A percentile compares a stretch with the other conserved stretches of the same genome.
phyloP scores from a whole-genome alignment of 73 alveolate genomes.

The Loxodes magnus region DNA sequence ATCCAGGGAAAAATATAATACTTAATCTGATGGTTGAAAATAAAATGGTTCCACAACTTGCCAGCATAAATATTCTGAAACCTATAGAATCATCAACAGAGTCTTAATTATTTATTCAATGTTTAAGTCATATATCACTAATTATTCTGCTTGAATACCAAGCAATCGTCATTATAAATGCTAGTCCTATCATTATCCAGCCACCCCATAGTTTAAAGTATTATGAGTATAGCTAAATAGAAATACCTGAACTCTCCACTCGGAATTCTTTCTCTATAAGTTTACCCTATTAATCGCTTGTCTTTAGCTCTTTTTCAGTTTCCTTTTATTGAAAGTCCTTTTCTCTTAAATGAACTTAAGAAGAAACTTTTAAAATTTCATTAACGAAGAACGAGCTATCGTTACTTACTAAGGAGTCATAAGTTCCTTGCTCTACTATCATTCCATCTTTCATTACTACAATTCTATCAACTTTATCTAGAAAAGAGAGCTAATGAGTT shows the following conservation, averaged over 20 bases:
- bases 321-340: not conserved
- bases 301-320: conserved; percentile 14
- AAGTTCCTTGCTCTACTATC: conserved; percentile 36
- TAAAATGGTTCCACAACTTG: conserved; percentile 1
- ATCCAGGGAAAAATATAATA: not conserved
- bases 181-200: conserved; percentile 10
- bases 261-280: conserved; percentile 27
- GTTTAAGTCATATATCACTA: conserved; percentile 35
- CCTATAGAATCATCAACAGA: not conserved
- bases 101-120: conserved; percentile 12
- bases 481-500: conserved; percentile 31
- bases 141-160: conserved; percentile 29
- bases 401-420: conserved; percentile 33
- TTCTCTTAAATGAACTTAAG: not conserved
- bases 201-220: conserved; percentile 34
- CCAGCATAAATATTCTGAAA: not conserved
- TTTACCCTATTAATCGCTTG: conserved; percentile 17
- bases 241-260: conserved; percentile 27
- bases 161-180: conserved; percentile 18
- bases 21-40: not conserved
- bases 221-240: conserved; percentile 11
- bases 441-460: conserved; percentile 36
- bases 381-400: conserved; percentile 17
- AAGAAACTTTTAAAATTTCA: not conserved
- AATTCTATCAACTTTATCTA: conserved; percentile 28